phyloP scores from a whole-genome alignment of 768 basidiomycete genomes.

The Tricholoma saponaceum region DNA sequence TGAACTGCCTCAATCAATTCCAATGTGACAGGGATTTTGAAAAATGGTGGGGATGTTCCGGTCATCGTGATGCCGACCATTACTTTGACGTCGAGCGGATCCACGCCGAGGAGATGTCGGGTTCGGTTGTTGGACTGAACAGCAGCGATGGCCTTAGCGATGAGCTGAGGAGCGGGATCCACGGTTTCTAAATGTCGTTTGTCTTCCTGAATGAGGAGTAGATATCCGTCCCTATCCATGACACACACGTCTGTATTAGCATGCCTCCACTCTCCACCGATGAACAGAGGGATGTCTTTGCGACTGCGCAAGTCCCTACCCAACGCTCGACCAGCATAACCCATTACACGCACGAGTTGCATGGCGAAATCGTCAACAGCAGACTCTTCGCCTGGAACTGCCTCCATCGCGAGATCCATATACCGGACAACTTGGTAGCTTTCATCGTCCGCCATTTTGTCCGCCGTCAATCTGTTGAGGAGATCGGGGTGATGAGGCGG shows the following conservation, averaged over 20 bases:
- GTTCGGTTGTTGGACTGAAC: background rate
- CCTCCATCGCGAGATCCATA: slow-evolving; percentile 20
- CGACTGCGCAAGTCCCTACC: slow-evolving; percentile 15
- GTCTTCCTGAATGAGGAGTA: slow-evolving; percentile 24
- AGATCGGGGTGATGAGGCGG: background rate
- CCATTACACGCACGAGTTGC: slow-evolving; percentile 19
- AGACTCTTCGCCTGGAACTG: slow-evolving; percentile 18
- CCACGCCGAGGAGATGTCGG: slow-evolving; percentile 10
- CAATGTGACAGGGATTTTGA: slow-evolving; percentile 18
- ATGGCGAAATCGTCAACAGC: slow-evolving; percentile 31
- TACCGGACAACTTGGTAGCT: slow-evolving; percentile 8
- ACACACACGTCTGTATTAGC: slow-evolving; percentile 26
- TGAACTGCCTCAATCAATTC: slow-evolving; percentile 11
- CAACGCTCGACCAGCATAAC: slow-evolving; percentile 13
- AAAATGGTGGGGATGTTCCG: slow-evolving; percentile 26
- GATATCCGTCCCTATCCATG: slow-evolving; percentile 14
- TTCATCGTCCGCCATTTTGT: slow-evolving; percentile 7
- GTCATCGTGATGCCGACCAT: slow-evolving; percentile 28
- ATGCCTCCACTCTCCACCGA: slow-evolving; percentile 23
- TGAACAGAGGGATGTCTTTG: slow-evolving; percentile 20
- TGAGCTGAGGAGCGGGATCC: slow-evolving; percentile 4
- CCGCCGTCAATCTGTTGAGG: background rate
- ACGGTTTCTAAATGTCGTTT: slow-evolving; percentile 10
- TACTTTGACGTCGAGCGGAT: slow-evolving; percentile 13
- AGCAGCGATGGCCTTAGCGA: background rate